Conservation (phyloP, 768 basidiomycete genomes). For the Termitomyces sp. region DNA sequence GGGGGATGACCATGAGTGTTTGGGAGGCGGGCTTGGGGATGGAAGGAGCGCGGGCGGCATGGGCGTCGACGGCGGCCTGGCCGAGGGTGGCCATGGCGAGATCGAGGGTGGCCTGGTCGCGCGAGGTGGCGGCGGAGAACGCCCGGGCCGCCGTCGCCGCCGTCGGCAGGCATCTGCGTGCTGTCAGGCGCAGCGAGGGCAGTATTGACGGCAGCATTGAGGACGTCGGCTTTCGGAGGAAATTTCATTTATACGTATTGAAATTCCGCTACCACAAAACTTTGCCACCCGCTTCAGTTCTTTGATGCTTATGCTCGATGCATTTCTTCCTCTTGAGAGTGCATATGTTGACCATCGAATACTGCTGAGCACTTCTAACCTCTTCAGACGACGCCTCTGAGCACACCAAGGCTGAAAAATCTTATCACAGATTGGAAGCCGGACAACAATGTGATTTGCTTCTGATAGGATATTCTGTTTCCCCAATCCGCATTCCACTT, state of each 20-base stretch:
- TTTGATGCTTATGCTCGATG: too few relatives aligned
- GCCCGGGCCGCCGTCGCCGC: background rate
- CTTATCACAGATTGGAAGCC: background rate
- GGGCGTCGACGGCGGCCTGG: background rate
- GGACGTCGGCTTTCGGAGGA: background rate
- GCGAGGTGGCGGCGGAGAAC: conserved; percentile 1
- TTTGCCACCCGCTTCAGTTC: too few relatives aligned
- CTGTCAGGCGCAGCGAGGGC: background rate
- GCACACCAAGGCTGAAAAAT: background rate
- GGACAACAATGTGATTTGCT: background rate
- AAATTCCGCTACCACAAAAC: too few relatives aligned
- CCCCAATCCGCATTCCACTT: background rate
- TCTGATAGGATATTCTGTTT: background rate
- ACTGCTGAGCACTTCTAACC: too few relatives aligned
- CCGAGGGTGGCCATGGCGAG: conserved; percentile 16
- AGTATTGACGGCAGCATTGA: background rate
- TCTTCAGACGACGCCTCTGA: too few relatives aligned
- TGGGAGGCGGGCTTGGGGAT: background rate
- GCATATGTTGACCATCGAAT: too few relatives aligned
- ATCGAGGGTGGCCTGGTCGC: conserved; percentile 14
- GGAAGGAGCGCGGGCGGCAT: conserved; percentile 4
- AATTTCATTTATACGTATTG: background rate
- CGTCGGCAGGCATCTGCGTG: conserved; percentile 7
- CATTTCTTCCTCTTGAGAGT: too few relatives aligned
- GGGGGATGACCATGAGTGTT: conserved; percentile 53